Conservation (phyloP, 495 filamentous ascomycete species). For the Schizothecium vesticola region DNA sequence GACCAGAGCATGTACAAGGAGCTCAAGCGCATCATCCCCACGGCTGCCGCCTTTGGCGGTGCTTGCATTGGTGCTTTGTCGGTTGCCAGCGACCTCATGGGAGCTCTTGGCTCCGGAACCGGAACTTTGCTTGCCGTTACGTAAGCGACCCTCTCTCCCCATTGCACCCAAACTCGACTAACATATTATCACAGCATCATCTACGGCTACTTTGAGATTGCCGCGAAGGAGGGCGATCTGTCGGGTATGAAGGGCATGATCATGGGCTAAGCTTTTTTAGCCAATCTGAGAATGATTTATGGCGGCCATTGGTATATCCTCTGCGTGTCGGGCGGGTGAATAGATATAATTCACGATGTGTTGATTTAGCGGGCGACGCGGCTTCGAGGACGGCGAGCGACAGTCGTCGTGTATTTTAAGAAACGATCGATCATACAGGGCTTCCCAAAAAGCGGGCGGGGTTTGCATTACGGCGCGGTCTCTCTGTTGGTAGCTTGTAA, state of each 20-base stretch:
- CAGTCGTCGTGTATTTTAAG: constrained; percentile 26
- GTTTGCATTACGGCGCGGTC: constrained; percentile 13
- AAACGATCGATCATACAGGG: constrained; percentile 13
- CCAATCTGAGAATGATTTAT: neutral
- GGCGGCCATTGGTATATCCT: constrained; percentile 1
- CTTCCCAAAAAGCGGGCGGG: constrained; percentile 14
- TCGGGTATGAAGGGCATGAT: constrained; percentile 87
- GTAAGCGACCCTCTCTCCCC: constrained; percentile 55
- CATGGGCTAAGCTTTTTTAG: constrained; percentile 43
- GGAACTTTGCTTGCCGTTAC: constrained; percentile 98
- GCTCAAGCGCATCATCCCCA: constrained; percentile 97
- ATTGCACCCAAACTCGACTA: constrained; percentile 16
- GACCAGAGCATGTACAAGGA: constrained; percentile 99
- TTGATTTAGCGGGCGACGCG: constrained; percentile 23
- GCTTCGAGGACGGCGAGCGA: constrained; percentile 8
- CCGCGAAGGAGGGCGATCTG: constrained; percentile 95
- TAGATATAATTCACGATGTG: constrained; percentile 14
- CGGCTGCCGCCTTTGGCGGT: constrained; percentile 96
- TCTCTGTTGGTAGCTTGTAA: constrained; percentile 12
- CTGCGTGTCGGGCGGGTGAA: neutral
- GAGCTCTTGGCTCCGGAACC: constrained; percentile 93
- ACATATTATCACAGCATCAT: constrained; percentile 64
- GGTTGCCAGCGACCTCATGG: constrained; percentile 90
- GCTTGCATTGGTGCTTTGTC: constrained; percentile 98
- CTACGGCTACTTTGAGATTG: constrained; percentile 98